Conservation (phyloP, 2,329 filamentous ascomycete species). For the Neopestalotiopsis sp. region DNA sequence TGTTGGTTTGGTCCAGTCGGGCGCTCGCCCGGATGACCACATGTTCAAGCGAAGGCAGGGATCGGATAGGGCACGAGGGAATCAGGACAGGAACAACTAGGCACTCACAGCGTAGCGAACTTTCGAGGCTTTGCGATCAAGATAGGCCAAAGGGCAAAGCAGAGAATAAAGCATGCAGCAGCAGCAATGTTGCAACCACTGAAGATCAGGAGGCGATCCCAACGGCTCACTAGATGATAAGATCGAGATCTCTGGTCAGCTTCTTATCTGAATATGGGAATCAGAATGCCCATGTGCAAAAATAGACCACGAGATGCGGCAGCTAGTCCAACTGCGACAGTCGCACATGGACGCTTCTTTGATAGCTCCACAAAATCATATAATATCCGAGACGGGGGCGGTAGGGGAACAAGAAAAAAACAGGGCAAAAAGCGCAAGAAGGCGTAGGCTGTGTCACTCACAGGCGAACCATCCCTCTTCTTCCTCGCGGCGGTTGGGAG, state of each 20-base stretch:
- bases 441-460: slow-evolving; percentile 65
- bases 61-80: slow-evolving; percentile 18
- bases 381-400: slow-evolving; percentile 42
- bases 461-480: slow-evolving; percentile 94
- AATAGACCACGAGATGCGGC: slow-evolving; percentile 48
- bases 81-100: slow-evolving; percentile 18
- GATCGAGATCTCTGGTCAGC: slow-evolving; percentile 39
- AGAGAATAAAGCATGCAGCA: slow-evolving; percentile 89
- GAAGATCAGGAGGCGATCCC: slow-evolving; percentile 95
- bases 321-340: slow-evolving; percentile 30
- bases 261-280: slow-evolving; percentile 28
- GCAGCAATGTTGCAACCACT: slow-evolving; percentile 89
- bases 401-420: slow-evolving; percentile 27
- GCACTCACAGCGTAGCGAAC: slow-evolving; percentile 91
- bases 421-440: slow-evolving; percentile 25
- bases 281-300: slow-evolving; percentile 40
- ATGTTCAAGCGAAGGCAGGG: slow-evolving; percentile 14
- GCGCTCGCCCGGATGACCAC: slow-evolving; percentile 8
- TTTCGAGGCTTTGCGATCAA: slow-evolving; percentile 84
- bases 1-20: slow-evolving; percentile 16
- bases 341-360: slow-evolving; percentile 47
- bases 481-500: slow-evolving; percentile 84
- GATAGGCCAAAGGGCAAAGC: slow-evolving; percentile 88
- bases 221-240: slow-evolving; percentile 78
- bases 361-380: slow-evolving; percentile 37